Evolutionary conservation across 1,139 yeast species (phyloP), one percentile per base, ranked within the genome.

Genomic region (Geotrichum reessii): DNA sequence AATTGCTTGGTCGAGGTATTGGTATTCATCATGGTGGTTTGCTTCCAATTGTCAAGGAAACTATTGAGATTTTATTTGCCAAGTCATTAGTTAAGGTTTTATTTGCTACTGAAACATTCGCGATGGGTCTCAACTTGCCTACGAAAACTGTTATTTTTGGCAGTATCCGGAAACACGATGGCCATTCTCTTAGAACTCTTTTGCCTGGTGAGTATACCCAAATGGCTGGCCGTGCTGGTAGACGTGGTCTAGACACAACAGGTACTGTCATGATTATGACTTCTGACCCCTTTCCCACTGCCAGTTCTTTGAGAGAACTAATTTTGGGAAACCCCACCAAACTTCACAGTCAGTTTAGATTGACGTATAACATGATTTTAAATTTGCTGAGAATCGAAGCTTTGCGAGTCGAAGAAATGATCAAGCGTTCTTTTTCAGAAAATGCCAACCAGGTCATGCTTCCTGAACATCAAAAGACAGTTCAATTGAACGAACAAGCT

Each of bases 201-300:
- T 78, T 87, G 11, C 97, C 99, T 0, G 99, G 99, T 52, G 99
- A 93, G 71, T 93, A 92, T 71, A 95, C 97, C 0, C 99, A 93
- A 74, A 93, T 95, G 99, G 92, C 98, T 0, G 99, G 99, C 57
- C 83, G 99, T 74, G 99, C 99, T 1, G 99, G 99, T 64, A 85
- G 99, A 75, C 85, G 99, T 79, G 99, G 99, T 51, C 77, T 93
- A 63, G 99, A 93, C 76, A 77, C 84, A 31, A 89, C 89, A 0
- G 99, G 99, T 67, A 92, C 97, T 0, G 99, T 95, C n/a, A 91
- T 95, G 61, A 84, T 92, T 27, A 90, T 93, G 96, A 81, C 95
- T 1, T 24, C 42, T 8, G 42, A 47, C 17, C 51, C 48, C 14
- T 27, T 53, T 3, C 54, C 57, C 2, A 14, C 47, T 2, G 91